Evolutionary conservation across 768 basidiomycete genomes (phyloP), one percentile per base, ranked within the genome.

Genomic region (Hericium alpestre): DNA sequence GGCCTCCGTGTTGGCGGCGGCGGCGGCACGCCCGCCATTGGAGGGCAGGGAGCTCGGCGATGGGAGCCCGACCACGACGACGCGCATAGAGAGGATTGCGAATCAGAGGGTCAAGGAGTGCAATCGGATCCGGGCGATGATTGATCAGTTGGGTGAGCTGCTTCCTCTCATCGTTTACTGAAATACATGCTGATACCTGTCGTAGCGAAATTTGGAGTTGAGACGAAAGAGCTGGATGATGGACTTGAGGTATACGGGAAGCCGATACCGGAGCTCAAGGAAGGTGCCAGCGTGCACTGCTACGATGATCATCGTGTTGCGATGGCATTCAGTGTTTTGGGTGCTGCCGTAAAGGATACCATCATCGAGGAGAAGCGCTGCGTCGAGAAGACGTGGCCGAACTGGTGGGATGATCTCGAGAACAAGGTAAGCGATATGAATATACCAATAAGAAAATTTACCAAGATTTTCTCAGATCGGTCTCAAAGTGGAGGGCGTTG

Each of bases 341-440:
- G 86, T 18, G 78, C 86, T 4, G 79, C 91, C 3, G 72, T 92
- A 41, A 71, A 77, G 38, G 81, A 79, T n/a, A 88, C 90, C 2
- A 73, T 91, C 61, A 77, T 98, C 27, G 93, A 97, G 66, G 95
- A 98, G 74, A 95, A 95, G 72, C 78, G 94, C 55, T 97, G 96
- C 66, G 96, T 99, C 37, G 95, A 95, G 72, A 99, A 99, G 80
- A 99, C 95, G 0, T 99, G 95, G 95, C 96, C 96, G 0, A 94
- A 93, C 67, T 99, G 94, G 92, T 99, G 95, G 94, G 96, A 98
- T 67, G 96, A 98, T 70, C 76, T 99, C 23, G 82, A 90, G 67
- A 93, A 91, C 74, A 96, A 96, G 82, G 91, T 90, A 53, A 2
- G 74, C 47, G n/a, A 10, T 49, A 43, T 32, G 32, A 6, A 8